Evolutionary conservation across 768 basidiomycete genomes (phyloP), one percentile per base, ranked within the genome.

Genomic region (Boletus huronensis): DNA sequence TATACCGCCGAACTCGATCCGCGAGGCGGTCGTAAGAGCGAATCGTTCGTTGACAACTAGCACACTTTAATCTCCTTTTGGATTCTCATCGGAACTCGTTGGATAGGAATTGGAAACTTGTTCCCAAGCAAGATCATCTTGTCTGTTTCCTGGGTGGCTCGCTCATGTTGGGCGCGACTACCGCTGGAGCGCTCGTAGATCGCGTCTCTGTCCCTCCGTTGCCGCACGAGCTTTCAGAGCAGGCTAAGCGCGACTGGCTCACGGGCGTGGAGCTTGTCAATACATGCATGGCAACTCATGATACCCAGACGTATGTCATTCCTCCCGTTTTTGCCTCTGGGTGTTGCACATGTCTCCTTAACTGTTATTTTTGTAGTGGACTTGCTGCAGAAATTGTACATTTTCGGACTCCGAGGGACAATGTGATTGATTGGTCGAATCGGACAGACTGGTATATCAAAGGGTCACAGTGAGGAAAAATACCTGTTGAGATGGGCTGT

Each of bases 61-160:
- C 25, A 16, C 29, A 42, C 17, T 42, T 23, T 50, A 2, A 39
- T 42, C n/a, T 34, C 40, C 16, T 11, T 45, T 50, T 29, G 52
- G 43, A 46, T 50, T 38, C 60, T 64, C 45, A 58, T 23, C 28
- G 28, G 19, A n/a, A 29, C 19, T 45, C 35, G 6, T 36, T 48
- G 48, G 16, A 28, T 59, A 90, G 90, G 25, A 73, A 75, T 32
- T 94, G 91, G 92, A 79, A 81, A 17, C 74, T 90, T 26, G 78
- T 78, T 10, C 90, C 90, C 10, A 96, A 97, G 67, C 95, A 98
- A 74, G 95, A 98, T 66, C 95, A 97, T 67, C 82, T 98, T 32
- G 93, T 90, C 3, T 98, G 95, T 72, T 98, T 97, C 82, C 75
- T 98, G 32, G 93, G 87, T 19, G 95, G 93, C 3, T 90, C 90